Evolutionary conservation across 2,329 filamentous ascomycete species (phyloP), one percentile per base, ranked within the genome.

Genomic region (Claviceps sp.): DNA sequence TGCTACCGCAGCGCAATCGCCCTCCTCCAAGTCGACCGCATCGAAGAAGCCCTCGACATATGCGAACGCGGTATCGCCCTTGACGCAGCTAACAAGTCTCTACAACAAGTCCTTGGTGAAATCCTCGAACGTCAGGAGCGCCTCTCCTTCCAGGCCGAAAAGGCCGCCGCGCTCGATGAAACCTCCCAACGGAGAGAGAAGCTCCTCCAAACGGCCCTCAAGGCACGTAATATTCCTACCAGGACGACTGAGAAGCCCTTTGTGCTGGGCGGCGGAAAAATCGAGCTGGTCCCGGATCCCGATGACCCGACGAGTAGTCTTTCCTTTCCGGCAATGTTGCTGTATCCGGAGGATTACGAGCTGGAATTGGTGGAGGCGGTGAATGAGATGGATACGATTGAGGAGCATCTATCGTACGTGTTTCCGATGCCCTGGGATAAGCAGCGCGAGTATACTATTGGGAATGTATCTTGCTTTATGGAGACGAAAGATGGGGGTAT

Each of bases 311-410:
- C 76, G 24, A 89, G 85, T 58, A 74, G 76, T 0, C 74, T 98
- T 1, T 74, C 74, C 3, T 87, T 96, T 61, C 93, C 93, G 0
- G 76, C 85, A 0, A 75, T 97, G 55, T 70, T 98, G 52, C 73
- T 98, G 52, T 98, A 98, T 66, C 91, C 93, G 5, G 72, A 84
- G 57, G 76, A 88, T 55, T 75, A 85, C 47, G 83, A 97, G 72
- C 86, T 82, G 1, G 93, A 98, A 67, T 93, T 98, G 61, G 78
- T 98, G 68, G 95, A 95, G 71, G 79, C 80, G 0, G 93, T 95
- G 60, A 75, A 76, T 50, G 93, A 97, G 73, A 80, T 76, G 54
- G 82, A 93, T 59, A 77, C 76, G 16, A 72, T 96, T 30, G 76
- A 75, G 7, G 82, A 91, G 58, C 90, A 96, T 66, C 72, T 98